Evolutionary conservation across 2,329 filamentous ascomycete genomes (phyloP).

Genomic region (Cryoendolithus antarcticus): DNA sequence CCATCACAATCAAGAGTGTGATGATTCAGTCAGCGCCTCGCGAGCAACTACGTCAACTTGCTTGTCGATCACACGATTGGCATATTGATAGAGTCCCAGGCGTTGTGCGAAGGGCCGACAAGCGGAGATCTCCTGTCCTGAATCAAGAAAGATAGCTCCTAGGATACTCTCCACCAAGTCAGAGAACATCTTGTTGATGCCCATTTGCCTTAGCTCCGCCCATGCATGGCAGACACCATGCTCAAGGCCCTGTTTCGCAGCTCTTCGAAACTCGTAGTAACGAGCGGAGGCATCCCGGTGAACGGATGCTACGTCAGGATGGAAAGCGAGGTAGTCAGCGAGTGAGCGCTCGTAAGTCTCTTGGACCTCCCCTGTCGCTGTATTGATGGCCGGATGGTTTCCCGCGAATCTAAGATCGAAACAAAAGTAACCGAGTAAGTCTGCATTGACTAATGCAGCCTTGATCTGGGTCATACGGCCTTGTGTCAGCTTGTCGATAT

Average conservation of each 20-base stretch:
- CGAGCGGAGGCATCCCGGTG: neutral
- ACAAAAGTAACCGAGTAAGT: slow-evolving; percentile 62
- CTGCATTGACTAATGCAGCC: slow-evolving; percentile 62
- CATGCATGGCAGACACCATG: slow-evolving; percentile 55
- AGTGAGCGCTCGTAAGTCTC: slow-evolving; percentile 22
- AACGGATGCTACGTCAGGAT: slow-evolving; percentile 31
- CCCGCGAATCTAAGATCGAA: slow-evolving; percentile 40
- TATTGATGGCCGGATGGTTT: neutral
- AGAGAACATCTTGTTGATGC: slow-evolving; percentile 64
- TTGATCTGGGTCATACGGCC: slow-evolving; percentile 62
- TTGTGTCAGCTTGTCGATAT: slow-evolving; percentile 35
- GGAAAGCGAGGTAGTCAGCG: slow-evolving; percentile 29
- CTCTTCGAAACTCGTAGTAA: neutral
- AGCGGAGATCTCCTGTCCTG: slow-evolving; percentile 41
- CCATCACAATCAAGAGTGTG: too few relatives aligned
- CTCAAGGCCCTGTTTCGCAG: slow-evolving; percentile 25
- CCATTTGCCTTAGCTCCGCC: slow-evolving; percentile 52
- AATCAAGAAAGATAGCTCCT: slow-evolving; percentile 73
- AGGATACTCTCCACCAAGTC: slow-evolving; percentile 69
- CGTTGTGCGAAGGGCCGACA: slow-evolving; percentile 48
- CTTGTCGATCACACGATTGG: slow-evolving; percentile 46
- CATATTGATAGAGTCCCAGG: slow-evolving; percentile 51
- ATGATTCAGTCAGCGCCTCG: too few relatives aligned
- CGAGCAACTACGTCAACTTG: slow-evolving; percentile 45
- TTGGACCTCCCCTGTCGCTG: slow-evolving; percentile 9